phyloP scores from a whole-genome alignment of 306 rosid species.

The Prunus salicina region DNA sequence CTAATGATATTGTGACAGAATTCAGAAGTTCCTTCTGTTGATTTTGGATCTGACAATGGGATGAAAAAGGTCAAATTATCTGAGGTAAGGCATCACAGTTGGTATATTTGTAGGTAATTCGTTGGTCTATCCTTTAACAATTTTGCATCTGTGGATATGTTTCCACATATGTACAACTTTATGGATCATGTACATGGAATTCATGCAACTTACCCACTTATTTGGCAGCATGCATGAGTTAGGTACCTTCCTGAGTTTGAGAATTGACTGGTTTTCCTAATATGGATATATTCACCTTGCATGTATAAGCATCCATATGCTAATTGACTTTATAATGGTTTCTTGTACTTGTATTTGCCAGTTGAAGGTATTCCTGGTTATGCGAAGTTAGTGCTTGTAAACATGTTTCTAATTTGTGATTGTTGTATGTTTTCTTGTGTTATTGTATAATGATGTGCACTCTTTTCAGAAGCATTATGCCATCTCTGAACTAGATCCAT shows the following conservation, averaged over 20 bases:
- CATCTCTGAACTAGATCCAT: constrained; percentile 7
- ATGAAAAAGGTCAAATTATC: constrained; percentile 56
- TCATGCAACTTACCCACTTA: constrained; percentile 2
- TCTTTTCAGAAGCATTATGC: background rate
- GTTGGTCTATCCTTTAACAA: constrained; percentile 5
- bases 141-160: constrained; percentile 5
- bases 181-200: constrained; percentile 5
- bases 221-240: constrained; percentile 1
- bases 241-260: background rate
- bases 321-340: background rate
- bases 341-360: background rate
- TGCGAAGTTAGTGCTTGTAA: background rate
- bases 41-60: constrained; percentile 62
- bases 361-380: background rate
- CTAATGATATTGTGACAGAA: constrained; percentile 40
- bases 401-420: background rate
- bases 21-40: constrained; percentile 45
- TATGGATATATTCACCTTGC: constrained; percentile 6
- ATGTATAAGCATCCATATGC: background rate
- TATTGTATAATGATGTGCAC: background rate
- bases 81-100: constrained; percentile 60
- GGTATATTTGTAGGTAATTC: background rate
- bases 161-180: background rate
- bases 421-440: background rate
- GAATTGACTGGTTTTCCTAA: background rate